Percentiles rank a stretch among this genome's conserved stretches.
Evolutionary conservation across 805 yeast species (phyloP).

Genomic region (Hyphopichia homilentoma): DNA sequence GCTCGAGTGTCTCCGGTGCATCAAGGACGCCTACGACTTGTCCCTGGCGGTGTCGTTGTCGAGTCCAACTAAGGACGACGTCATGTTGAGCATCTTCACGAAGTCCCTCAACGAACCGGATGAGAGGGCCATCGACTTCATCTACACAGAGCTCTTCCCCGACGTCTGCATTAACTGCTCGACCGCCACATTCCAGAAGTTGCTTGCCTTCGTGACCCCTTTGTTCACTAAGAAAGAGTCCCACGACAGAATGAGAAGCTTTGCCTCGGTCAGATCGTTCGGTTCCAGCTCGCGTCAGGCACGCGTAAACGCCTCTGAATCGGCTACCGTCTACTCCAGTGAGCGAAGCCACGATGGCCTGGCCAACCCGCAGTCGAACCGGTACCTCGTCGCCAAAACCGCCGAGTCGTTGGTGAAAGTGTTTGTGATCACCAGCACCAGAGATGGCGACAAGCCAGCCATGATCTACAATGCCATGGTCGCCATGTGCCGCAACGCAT

Average conservation of each 20-base stretch:
- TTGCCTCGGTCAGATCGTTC: constrained; percentile 22
- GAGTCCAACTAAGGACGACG: constrained; percentile 24
- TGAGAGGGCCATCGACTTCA: constrained; percentile 25
- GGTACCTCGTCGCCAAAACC: constrained; percentile 10
- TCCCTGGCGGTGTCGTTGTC: constrained; percentile 29
- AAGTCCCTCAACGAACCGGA: constrained; percentile 26
- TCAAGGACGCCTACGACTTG: constrained; percentile 33
- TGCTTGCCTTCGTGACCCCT: constrained; percentile 11
- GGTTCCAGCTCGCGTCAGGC: constrained; percentile 6
- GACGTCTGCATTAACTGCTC: constrained; percentile 16
- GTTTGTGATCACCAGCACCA: constrained; percentile 19
- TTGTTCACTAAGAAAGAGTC: constrained; percentile 7
- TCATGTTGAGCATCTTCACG: constrained; percentile 29
- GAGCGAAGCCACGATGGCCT: neutral
- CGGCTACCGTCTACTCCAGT: no score
- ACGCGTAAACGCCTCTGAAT: neutral
- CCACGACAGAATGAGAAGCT: constrained; percentile 20
- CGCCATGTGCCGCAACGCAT: constrained; percentile 31
- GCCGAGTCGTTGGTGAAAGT: constrained; percentile 23
- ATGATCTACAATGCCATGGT: constrained; percentile 28
- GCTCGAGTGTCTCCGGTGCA: constrained; percentile 26
- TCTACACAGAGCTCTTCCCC: constrained; percentile 23
- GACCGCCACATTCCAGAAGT: constrained; percentile 10
- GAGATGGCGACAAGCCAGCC: constrained; percentile 23
- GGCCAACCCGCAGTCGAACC: constrained; percentile 6